phyloP scores from a whole-genome alignment of 1,284 basidiomycete genomes.

The Heterobasidion parviporum region DNA sequence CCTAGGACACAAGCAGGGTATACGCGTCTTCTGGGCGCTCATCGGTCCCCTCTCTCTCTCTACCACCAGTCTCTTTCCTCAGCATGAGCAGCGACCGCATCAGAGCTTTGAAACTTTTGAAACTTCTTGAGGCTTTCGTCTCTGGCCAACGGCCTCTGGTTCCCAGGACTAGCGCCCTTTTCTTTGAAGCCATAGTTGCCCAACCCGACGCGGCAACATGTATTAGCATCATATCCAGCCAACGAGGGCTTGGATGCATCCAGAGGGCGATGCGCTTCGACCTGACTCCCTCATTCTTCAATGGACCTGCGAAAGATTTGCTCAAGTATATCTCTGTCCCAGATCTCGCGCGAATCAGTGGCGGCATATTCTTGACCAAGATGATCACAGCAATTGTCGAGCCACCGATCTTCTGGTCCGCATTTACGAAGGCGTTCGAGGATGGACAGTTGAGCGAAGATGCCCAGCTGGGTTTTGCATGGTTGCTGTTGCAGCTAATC shows the following conservation, averaged over 20 bases:
- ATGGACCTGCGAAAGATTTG: constrained; percentile 29
- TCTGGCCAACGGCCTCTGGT: not conserved
- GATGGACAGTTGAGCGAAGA: constrained; percentile 25
- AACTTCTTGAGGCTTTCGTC: not conserved
- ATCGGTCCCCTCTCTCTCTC: too few relatives aligned
- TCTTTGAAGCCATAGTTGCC: constrained; percentile 39
- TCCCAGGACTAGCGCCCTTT: constrained; percentile 14
- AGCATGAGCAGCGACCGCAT: not conserved
- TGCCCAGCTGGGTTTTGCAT: constrained; percentile 35
- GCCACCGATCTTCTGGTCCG: constrained; percentile 47
- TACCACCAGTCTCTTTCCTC: too few relatives aligned
- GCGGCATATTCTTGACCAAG: constrained; percentile 33
- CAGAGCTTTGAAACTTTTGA: not conserved
- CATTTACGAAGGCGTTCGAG: constrained; percentile 32
- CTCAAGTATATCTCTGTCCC: constrained; percentile 34
- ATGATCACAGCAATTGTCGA: constrained; percentile 38
- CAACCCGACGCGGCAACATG: constrained; percentile 32
- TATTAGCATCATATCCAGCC: constrained; percentile 32
- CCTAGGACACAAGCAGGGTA: too few relatives aligned
- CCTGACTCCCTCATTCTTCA: constrained; percentile 32
- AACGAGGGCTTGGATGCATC: constrained; percentile 31
- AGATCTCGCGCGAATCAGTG: constrained; percentile 27
- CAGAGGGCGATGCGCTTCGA: constrained; percentile 38
- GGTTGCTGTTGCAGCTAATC: constrained; percentile 43
- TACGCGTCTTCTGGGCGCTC: too few relatives aligned